These are phyloP conservation scores for Trametes polyzona DNA, from an alignment of 1,284 basidiomycete species.

Conservation along the genomic window DNA sequence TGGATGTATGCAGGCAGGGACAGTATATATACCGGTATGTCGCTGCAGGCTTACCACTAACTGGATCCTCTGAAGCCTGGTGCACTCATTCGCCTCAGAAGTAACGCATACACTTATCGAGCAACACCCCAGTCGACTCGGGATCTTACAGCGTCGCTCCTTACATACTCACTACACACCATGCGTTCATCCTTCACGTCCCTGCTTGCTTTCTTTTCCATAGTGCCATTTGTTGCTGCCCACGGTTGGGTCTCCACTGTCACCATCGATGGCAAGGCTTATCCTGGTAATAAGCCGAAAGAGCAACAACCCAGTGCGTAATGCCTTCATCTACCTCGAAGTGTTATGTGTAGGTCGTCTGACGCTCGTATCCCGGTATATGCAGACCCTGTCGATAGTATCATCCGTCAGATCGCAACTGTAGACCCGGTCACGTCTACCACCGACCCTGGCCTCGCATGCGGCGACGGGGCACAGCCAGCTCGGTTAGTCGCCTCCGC, in stretches of 20 bases:
- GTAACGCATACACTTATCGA: too few relatives aligned
- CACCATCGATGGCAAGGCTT: constrained; percentile 25
- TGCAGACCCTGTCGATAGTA: constrained; percentile 17
- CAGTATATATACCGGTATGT: too few relatives aligned
- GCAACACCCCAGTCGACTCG: too few relatives aligned
- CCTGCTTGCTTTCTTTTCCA: neutral
- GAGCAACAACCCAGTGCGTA: constrained; percentile 3
- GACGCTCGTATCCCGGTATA: neutral
- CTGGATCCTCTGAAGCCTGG: too few relatives aligned
- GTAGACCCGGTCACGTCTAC: constrained; percentile 44
- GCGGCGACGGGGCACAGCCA: constrained; percentile 42
- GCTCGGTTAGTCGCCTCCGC: constrained; percentile 42
- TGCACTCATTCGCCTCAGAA: too few relatives aligned
- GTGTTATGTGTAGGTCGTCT: too few relatives aligned
- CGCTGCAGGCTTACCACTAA: too few relatives aligned
- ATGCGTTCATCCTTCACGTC: neutral
- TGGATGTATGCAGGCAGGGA: too few relatives aligned
- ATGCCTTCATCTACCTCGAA: neutral
- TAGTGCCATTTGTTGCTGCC: constrained; percentile 10
- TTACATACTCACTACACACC: neutral
- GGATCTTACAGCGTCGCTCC: too few relatives aligned
- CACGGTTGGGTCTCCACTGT: constrained; percentile 26
- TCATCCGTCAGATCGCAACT: constrained; percentile 30
- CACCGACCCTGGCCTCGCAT: constrained; percentile 41
- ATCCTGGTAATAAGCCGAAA: constrained; percentile 21